A percentile compares a stretch with the other conserved stretches of the same genome.
phyloP scores from a whole-genome alignment of 75 land plant genomes.

The Pinus tabuliformis region DNA sequence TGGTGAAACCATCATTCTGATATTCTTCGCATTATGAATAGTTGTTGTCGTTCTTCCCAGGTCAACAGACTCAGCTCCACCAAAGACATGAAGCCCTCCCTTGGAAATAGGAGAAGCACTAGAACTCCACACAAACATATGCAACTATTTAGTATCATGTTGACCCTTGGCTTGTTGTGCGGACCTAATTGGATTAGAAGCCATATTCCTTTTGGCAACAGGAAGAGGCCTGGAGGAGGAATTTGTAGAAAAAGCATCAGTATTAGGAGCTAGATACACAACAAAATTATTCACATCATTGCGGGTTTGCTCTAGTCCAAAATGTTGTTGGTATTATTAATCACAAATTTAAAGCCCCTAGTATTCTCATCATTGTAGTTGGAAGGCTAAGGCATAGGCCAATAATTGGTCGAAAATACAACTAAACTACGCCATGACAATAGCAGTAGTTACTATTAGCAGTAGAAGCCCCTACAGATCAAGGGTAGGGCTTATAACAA shows the following conservation, averaged over 20 bases:
- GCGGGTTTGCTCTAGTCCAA: conserved; percentile 17
- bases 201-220: not conserved
- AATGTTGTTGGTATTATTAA: not conserved
- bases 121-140: conserved; percentile 99
- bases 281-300: conserved; percentile 22
- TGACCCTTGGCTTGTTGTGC: conserved; percentile 20
- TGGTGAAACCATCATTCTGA: conserved; percentile 26
- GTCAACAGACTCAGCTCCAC: conserved; percentile 23
- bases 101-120: conserved; percentile 82
- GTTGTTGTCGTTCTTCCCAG: not conserved
- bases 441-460: too few relatives aligned
- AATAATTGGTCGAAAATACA: too few relatives aligned
- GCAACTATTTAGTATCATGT: conserved; percentile 88
- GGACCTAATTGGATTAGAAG: not conserved
- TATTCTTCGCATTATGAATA: conserved; percentile 25
- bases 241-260: not conserved
- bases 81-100: conserved; percentile 64
- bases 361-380: conserved; percentile 42
- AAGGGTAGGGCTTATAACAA: too few relatives aligned
- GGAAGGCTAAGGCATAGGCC: conserved; percentile 49
- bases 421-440: too few relatives aligned
- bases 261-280: conserved; percentile 35
- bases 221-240: not conserved
- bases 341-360: conserved; percentile 3
- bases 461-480: too few relatives aligned